A percentile compares a stretch with the other conserved stretches of the same genome.
Evolutionary conservation across 2,329 filamentous ascomycete genomes (phyloP).

Genomic region (Magnaporthiopsis poae): DNA sequence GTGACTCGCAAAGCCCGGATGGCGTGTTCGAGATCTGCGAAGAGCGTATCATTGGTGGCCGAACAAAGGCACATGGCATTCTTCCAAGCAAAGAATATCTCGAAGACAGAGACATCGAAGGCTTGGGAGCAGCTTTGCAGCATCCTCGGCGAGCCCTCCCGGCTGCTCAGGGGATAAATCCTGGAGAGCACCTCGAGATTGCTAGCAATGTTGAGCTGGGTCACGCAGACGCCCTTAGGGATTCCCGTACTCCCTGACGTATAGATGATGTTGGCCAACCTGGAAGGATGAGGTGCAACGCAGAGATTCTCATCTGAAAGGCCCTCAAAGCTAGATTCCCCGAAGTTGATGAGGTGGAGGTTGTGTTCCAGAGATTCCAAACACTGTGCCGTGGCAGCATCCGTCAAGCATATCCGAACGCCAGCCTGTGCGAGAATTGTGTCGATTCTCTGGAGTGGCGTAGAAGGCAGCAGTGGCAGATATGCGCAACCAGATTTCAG

Average conservation of each 20-base stretch:
- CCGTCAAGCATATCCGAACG: slow-evolving; percentile 35
- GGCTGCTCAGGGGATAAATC: slow-evolving; percentile 49
- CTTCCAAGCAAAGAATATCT: slow-evolving; percentile 78
- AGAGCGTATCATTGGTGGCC: slow-evolving; percentile 62
- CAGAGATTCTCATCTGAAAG: slow-evolving; percentile 21
- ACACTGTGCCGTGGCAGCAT: slow-evolving; percentile 19
- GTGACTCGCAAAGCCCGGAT: slow-evolving; percentile 58
- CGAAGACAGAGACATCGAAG: slow-evolving; percentile 82
- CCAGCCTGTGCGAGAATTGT: slow-evolving; percentile 54
- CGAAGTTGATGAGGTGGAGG: background rate
- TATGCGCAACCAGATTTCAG: slow-evolving; percentile 70
- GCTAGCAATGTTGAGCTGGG: slow-evolving; percentile 64
- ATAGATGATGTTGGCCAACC: slow-evolving; percentile 68
- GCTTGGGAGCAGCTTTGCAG: slow-evolving; percentile 76
- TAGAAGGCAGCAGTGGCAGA: slow-evolving; percentile 67
- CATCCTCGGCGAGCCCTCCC: slow-evolving; percentile 41
- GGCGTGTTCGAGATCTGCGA: slow-evolving; percentile 58
- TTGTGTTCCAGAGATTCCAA: slow-evolving; percentile 13
- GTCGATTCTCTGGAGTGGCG: slow-evolving; percentile 49
- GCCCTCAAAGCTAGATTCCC: slow-evolving; percentile 13
- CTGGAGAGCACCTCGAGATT: slow-evolving; percentile 59
- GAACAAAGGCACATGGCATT: slow-evolving; percentile 70
- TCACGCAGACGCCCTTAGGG: slow-evolving; percentile 72
- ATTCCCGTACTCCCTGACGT: slow-evolving; percentile 74
- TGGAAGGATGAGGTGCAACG: slow-evolving; percentile 30